These are phyloP conservation scores for Grigorovia yakushimaensis DNA, from an alignment of 805 yeast genomes.

Conservation along the genomic window DNA sequence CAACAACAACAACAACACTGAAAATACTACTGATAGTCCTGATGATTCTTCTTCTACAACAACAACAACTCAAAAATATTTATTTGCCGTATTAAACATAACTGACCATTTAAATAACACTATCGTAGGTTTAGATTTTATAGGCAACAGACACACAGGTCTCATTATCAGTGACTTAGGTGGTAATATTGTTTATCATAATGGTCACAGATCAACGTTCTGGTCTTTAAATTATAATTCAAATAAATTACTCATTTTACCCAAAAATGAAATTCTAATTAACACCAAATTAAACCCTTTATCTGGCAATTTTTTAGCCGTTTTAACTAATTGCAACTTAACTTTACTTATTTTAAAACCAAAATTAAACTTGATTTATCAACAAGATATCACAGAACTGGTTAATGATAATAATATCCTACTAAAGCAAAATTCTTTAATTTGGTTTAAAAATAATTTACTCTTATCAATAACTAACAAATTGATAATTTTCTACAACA, in stretches of 20 bases:
- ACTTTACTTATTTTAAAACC: conserved; percentile 11
- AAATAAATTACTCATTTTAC: conserved; percentile 9
- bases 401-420: background rate
- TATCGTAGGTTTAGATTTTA: conserved; percentile 38
- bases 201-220: conserved; percentile 40
- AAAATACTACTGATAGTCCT: background rate
- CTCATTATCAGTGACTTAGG: conserved; percentile 44
- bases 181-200: conserved; percentile 56
- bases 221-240: conserved; percentile 21
- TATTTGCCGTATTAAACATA: conserved; percentile 23
- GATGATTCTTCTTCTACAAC: background rate
- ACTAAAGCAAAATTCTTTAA: conserved; percentile 8
- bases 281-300: conserved; percentile 2
- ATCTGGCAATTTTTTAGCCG: conserved; percentile 13
- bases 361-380: conserved; percentile 2
- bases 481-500: conserved; percentile 4
- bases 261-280: conserved; percentile 9
- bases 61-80: conserved; percentile 3
- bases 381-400: background rate
- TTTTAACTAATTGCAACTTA: conserved; percentile 16
- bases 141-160: conserved; percentile 45
- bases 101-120: conserved; percentile 26
- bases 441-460: conserved; percentile 14
- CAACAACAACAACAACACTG: background rate
- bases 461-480: conserved; percentile 14